Base-by-base conservation (phyloP, 179 eudicot genomes). In the Beta lomatogona region DNA sequence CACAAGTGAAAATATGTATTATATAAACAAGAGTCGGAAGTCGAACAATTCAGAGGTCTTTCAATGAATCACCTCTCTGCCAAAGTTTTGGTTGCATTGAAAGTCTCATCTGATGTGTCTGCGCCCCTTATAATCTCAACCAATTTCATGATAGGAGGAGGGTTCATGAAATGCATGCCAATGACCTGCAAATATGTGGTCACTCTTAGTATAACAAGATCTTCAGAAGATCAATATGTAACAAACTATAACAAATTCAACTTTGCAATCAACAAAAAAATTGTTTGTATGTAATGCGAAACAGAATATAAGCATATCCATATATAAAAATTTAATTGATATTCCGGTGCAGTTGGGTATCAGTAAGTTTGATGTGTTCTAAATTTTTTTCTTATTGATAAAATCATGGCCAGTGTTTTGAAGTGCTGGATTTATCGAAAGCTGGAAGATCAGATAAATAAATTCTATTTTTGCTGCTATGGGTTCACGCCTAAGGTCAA, bases 121-220 rank as follows among this genome's bases (percentile, higher is more conserved):
- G 93, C 97, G n/a, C 98, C 98, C 85, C 91, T 87, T 73, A 94
- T 79, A 77, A 94, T 91, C 89, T 94, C 98, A 79, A 94, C 91
- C 84, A 94, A 87, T 76, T 90, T 89, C 98, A 94, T 94, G 58
- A 94, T 82, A 63, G 97, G 95, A 76, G 98, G 97, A 85, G 98
- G 98, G 75, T 94, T 93, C 97, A 94, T 93, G 77, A 94, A 94
- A 85, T 94, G 98, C 98, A 94, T 93, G 60, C 98, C 98, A 82
- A 94, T 91, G 79, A 94, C 97, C 98, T 94, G 87, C 78, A 82
- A 48, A 10, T 64, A 21, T 14, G 22, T 70, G 18, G 67, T 54
- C 55, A 75, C 19, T 46, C 69, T 46, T 70, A 22, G 53, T 10
- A 76, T 70, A 63, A 71, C 59, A 53, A 66, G 72, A 66, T 65